phyloP scores from a whole-genome alignment of 768 basidiomycete species.

The Suillus lakei region DNA sequence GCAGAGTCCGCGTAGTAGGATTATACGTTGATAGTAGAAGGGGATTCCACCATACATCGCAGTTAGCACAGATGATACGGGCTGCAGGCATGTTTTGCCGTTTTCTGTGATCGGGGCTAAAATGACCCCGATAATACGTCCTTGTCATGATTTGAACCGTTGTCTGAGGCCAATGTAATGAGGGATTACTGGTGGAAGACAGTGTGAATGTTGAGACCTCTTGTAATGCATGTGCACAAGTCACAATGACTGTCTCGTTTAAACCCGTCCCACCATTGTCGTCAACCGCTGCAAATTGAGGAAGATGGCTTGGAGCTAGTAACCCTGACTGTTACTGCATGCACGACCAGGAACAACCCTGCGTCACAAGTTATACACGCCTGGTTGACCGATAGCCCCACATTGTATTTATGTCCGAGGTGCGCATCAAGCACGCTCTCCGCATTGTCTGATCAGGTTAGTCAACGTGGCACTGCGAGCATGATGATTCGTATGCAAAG shows the following conservation, averaged over 20 bases:
- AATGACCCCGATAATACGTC: not conserved
- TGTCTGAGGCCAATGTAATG: not conserved
- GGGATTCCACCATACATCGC: no score
- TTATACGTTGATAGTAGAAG: conserved; percentile 44
- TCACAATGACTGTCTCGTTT: not conserved
- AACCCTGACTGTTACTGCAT: not conserved
- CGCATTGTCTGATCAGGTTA: conserved; percentile 8
- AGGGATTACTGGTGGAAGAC: not conserved
- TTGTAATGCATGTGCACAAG: conserved; percentile 64
- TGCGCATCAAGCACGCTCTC: not conserved
- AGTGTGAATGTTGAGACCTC: conserved; percentile 38
- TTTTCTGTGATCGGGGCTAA: conserved; percentile 13
- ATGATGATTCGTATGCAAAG: not conserved
- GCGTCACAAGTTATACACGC: not conserved
- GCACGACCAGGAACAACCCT: not conserved
- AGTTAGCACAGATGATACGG: conserved; percentile 48
- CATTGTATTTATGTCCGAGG: not conserved
- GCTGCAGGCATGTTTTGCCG: conserved; percentile 30
- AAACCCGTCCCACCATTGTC: not conserved
- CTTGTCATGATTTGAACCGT: not conserved
- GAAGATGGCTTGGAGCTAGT: not conserved
- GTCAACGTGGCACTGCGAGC: not conserved
- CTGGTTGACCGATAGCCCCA: not conserved
- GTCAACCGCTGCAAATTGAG: not conserved
- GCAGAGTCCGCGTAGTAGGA: no score